phyloP scores from a whole-genome alignment of 139 green algal genomes.

The Haematococcus sp. region DNA sequence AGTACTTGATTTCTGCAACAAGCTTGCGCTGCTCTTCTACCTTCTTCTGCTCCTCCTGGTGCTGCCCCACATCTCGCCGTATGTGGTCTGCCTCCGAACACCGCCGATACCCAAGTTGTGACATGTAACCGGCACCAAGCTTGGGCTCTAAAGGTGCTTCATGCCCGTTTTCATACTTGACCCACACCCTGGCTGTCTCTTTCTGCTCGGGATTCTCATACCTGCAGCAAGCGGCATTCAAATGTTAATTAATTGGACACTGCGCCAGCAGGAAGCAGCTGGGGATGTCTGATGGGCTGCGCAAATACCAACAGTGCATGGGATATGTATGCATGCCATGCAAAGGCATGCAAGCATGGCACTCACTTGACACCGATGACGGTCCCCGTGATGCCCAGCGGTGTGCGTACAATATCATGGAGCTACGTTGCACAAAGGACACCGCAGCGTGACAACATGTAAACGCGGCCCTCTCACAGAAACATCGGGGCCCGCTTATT shows the following conservation, averaged over 20 bases:
- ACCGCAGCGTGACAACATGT: neutral
- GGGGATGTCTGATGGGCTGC: no score
- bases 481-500: neutral
- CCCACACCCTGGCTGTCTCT: constrained; percentile 46
- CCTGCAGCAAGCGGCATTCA: constrained; percentile 24
- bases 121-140: constrained; percentile 35
- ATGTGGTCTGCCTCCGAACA: constrained; percentile 56
- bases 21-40: constrained; percentile 13
- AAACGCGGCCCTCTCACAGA: neutral
- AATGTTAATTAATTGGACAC: no score
- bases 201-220: constrained; percentile 47
- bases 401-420: constrained; percentile 47
- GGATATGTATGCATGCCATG: no score
- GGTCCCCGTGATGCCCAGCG: constrained; percentile 44
- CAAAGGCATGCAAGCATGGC: neutral
- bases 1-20: constrained; percentile 36
- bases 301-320: no score
- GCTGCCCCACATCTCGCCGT: constrained; percentile 31
- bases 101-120: constrained; percentile 37
- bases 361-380: constrained; percentile 57
- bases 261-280: no score
- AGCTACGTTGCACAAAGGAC: constrained; percentile 21
- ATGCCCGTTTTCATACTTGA: constrained; percentile 48
- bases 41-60: neutral
- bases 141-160: constrained; percentile 54